Percentiles rank a stretch among this genome's conserved stretches.
These are phyloP conservation scores for Copromyces sp. DNA, from an alignment of 495 filamentous ascomycete species.

Conservation along the genomic window DNA sequence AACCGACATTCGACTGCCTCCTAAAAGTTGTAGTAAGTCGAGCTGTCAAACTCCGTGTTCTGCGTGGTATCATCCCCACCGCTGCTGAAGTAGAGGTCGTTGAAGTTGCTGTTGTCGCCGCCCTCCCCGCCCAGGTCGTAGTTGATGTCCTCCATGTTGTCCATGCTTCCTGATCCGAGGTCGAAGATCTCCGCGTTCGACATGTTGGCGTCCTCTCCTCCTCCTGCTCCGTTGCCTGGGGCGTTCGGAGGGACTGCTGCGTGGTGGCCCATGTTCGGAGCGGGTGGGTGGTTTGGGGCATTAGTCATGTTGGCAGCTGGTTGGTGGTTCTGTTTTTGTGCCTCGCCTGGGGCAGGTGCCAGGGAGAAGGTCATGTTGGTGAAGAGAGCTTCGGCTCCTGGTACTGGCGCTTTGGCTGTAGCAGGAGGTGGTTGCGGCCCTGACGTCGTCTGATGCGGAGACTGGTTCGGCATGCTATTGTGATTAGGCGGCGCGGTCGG, in stretches of 20 bases:
- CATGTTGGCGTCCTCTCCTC: conserved; percentile 8
- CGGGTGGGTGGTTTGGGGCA: neutral
- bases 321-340: conserved; percentile 4
- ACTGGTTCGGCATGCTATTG: neutral
- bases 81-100: conserved; percentile 27
- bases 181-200: conserved; percentile 27
- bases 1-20: neutral
- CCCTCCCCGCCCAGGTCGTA: conserved; percentile 26
- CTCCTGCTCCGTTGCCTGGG: conserved; percentile 1
- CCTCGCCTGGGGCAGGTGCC: conserved; percentile 22
- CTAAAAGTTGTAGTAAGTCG: conserved; percentile 13
- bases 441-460: neutral
- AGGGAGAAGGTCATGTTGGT: conserved; percentile 38
- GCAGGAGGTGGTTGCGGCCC: neutral
- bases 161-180: conserved; percentile 18
- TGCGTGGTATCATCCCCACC: conserved; percentile 21
- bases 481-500: neutral
- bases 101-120: conserved; percentile 28
- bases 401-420: conserved; percentile 4
- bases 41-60: conserved; percentile 27
- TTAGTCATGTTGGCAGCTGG: neutral
- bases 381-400: conserved; percentile 21
- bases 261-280: conserved; percentile 2
- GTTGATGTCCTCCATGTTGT: conserved; percentile 24
- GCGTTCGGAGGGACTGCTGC: neutral